phyloP scores from a whole-genome alignment of 805 yeast genomes.

The Candida sonorensis region DNA sequence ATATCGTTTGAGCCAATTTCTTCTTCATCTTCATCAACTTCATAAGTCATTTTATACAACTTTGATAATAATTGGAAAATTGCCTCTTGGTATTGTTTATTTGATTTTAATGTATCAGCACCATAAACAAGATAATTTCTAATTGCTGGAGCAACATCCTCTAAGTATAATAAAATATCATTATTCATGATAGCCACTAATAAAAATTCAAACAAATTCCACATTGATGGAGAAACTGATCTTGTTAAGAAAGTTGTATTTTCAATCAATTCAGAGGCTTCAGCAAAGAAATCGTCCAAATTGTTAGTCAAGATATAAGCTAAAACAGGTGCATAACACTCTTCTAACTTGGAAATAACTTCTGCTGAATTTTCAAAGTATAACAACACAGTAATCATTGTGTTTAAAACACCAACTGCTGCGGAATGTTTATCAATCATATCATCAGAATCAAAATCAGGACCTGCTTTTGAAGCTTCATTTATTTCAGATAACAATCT shows the following conservation, averaged over 20 bases:
- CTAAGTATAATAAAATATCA: constrained; percentile 59
- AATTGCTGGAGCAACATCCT: constrained; percentile 67
- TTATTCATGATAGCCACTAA: constrained; percentile 30
- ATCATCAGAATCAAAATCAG: constrained; percentile 40
- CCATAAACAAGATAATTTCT: constrained; percentile 66
- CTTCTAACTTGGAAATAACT: constrained; percentile 62
- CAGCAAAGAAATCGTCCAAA: constrained; percentile 76
- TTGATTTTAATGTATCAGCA: constrained; percentile 37
- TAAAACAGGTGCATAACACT: constrained; percentile 67
- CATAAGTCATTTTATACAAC: constrained; percentile 26
- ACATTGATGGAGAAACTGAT: constrained; percentile 59
- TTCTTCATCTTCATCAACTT: constrained; percentile 16
- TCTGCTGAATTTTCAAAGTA: constrained; percentile 80
- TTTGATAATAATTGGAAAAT: constrained; percentile 44
- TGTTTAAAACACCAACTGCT: constrained; percentile 78
- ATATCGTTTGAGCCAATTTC: constrained; percentile 54
- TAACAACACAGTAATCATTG: constrained; percentile 79
- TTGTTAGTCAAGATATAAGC: constrained; percentile 56
- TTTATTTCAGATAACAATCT: constrained; percentile 63
- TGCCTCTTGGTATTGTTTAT: constrained; percentile 40
- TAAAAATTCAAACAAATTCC: constrained; percentile 61
- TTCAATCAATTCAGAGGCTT: constrained; percentile 74
- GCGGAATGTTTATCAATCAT: constrained; percentile 74
- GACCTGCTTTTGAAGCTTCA: constrained; percentile 47
- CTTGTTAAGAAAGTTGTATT: constrained; percentile 62